These are phyloP conservation scores for Monosporozyma solicola DNA, from an alignment of 805 yeast genomes.

Conservation along the genomic window DNA sequence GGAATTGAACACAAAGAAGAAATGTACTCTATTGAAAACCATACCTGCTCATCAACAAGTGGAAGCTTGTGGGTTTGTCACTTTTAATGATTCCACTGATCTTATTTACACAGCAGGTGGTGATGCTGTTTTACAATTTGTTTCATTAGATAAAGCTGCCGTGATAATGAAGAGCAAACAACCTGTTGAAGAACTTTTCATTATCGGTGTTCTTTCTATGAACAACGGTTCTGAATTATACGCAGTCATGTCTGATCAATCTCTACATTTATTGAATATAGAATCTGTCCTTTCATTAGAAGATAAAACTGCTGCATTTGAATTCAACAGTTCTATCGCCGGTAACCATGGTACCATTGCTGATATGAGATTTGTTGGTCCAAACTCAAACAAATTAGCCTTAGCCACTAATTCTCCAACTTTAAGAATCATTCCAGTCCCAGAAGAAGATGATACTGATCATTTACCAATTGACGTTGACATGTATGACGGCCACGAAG, in stretches of 20 bases:
- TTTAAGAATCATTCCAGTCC: constrained; percentile 54
- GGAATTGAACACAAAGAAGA: constrained; percentile 45
- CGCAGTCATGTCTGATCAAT: constrained; percentile 75
- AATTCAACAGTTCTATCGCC: constrained; percentile 50
- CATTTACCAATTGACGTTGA: constrained; percentile 45
- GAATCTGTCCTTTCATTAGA: constrained; percentile 21
- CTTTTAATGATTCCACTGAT: constrained; percentile 19
- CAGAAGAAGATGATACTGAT: constrained; percentile 6
- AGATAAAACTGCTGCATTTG: constrained; percentile 31
- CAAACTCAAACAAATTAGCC: constrained; percentile 49
- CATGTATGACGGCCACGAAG: constrained; percentile 73
- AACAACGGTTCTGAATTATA: constrained; percentile 32
- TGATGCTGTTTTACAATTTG: constrained; percentile 55
- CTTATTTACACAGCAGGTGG: constrained; percentile 71
- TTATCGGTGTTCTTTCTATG: constrained; percentile 47
- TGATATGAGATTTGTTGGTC: constrained; percentile 73
- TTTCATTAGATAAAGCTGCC: constrained; percentile 46
- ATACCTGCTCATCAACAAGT: constrained; percentile 66
- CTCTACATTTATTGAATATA: constrained; percentile 46
- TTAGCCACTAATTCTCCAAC: constrained; percentile 93
- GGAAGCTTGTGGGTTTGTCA: constrained; percentile 57
- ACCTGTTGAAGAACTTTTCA: constrained; percentile 67
- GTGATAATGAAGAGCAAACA: constrained; percentile 33
- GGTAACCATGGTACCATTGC: constrained; percentile 96
- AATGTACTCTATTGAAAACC: constrained; percentile 51